These are phyloP conservation scores for Saprolegnia parasitica DNA, from an alignment of 352 stramenopile genomes.

Conservation along the genomic window DNA sequence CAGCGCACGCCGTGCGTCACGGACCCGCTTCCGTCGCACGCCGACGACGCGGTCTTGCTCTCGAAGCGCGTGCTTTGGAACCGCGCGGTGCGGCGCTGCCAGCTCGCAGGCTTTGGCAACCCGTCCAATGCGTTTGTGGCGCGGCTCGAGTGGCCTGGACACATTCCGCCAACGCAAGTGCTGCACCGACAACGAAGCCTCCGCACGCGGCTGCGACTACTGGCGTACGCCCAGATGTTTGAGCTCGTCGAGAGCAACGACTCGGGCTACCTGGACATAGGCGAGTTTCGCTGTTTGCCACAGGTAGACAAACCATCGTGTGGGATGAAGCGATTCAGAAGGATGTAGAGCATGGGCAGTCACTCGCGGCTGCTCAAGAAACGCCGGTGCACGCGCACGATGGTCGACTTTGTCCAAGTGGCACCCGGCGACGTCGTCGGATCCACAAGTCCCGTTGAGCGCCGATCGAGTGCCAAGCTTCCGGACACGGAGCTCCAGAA, in stretches of 20 bases:
- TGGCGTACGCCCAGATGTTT: constrained; percentile 24
- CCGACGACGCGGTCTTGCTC: not conserved
- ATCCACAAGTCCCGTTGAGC: not conserved
- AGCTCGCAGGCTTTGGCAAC: constrained; percentile 18
- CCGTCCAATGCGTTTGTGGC: constrained; percentile 3
- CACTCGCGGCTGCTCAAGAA: not conserved
- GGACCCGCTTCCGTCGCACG: not conserved
- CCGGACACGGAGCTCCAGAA: not conserved
- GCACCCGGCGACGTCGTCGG: not conserved
- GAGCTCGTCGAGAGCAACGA: constrained; percentile 19
- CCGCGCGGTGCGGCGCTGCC: constrained; percentile 20
- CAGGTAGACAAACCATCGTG: too few relatives aligned
- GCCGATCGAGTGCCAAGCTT: not conserved
- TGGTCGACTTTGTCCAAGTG: not conserved
- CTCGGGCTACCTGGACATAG: constrained; percentile 28
- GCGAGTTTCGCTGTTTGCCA: constrained; percentile 26
- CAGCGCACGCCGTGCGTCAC: not conserved
- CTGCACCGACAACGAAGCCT: constrained; percentile 1
- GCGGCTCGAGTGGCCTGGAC: constrained; percentile 12
- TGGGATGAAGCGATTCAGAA: too few relatives aligned
- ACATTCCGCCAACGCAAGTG: not conserved
- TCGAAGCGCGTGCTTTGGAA: constrained; percentile 23
- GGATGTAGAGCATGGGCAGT: not conserved
- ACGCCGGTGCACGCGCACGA: not conserved
- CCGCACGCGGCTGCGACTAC: constrained; percentile 6